A percentile compares a stretch with the other conserved stretches of the same genome.
phyloP scores from a whole-genome alignment of 2,329 filamentous ascomycete genomes.

The Botrytis porri region DNA sequence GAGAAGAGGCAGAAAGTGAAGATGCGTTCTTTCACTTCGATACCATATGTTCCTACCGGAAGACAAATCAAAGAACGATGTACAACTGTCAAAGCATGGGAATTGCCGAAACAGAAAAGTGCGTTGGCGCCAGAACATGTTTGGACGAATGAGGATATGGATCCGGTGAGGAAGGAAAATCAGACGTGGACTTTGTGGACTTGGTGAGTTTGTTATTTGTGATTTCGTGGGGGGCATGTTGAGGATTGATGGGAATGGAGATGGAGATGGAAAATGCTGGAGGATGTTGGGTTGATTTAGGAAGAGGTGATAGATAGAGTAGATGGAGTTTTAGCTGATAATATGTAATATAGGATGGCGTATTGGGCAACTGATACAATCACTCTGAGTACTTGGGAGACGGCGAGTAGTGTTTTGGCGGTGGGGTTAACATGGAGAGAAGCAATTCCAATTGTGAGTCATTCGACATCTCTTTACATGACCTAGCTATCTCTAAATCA shows the following conservation, averaged over 20 bases:
- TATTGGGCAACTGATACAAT: constrained; percentile 44
- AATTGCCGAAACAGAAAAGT: constrained; percentile 48
- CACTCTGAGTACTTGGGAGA: constrained; percentile 50
- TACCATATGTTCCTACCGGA: constrained; percentile 36
- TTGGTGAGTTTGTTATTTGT: constrained; percentile 25
- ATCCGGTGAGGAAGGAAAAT: constrained; percentile 35
- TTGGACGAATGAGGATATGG: constrained; percentile 42
- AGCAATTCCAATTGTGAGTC: constrained; percentile 43
- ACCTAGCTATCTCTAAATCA: neutral
- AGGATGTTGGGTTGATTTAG: neutral
- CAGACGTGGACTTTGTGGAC: constrained; percentile 40
- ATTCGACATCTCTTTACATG: constrained; percentile 19
- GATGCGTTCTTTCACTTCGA: neutral
- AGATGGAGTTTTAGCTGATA: neutral
- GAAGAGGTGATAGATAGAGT: neutral
- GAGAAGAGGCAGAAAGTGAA: neutral
- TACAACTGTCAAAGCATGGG: constrained; percentile 45
- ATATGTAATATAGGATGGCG: constrained; percentile 32
- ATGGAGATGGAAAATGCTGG: neutral
- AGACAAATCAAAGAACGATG: constrained; percentile 41
- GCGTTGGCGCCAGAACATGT: constrained; percentile 47
- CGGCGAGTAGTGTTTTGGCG: constrained; percentile 47
- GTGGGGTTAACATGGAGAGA: constrained; percentile 55
- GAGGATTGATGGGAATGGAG: neutral
- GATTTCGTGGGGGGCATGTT: neutral